These are phyloP conservation scores for Ambrosia artemisiifolia DNA, from an alignment of 129 eudicot genomes.

Conservation along the genomic window DNA sequence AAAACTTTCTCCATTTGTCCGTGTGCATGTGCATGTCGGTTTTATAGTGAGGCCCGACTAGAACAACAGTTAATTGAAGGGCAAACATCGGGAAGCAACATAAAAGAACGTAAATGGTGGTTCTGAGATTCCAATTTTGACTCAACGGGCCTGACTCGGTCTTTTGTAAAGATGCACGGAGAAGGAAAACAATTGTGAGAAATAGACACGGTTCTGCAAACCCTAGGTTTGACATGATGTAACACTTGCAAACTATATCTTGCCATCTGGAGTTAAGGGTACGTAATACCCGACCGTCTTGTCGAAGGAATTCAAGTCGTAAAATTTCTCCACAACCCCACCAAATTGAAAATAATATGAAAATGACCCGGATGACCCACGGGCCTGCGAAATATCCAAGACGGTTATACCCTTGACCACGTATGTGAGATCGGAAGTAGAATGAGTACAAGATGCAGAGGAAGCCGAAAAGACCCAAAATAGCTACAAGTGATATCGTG, in stretches of 20 bases:
- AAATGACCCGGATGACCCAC: slow-evolving; percentile 72
- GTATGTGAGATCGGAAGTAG: slow-evolving; percentile 74
- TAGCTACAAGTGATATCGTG: slow-evolving; percentile 72
- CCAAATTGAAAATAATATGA: slow-evolving; percentile 61
- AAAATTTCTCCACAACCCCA: slow-evolving; percentile 82
- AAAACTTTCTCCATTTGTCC: slow-evolving; percentile 39
- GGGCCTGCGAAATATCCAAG: slow-evolving; percentile 84
- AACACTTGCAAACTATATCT: slow-evolving; percentile 82
- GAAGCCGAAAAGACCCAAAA: slow-evolving; percentile 56
- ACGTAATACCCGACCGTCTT: slow-evolving; percentile 51
- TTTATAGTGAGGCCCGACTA: slow-evolving; percentile 52
- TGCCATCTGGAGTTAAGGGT: slow-evolving; percentile 67
- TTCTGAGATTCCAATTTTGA: slow-evolving; percentile 70
- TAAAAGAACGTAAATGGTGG: slow-evolving; percentile 59
- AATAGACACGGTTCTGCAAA: slow-evolving; percentile 90
- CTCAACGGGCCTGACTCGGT: slow-evolving; percentile 60
- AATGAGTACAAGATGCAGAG: slow-evolving; percentile 71
- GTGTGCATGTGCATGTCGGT: slow-evolving; percentile 12
- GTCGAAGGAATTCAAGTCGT: slow-evolving; percentile 64
- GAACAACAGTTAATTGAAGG: slow-evolving; percentile 57
- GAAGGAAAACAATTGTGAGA: slow-evolving; percentile 70
- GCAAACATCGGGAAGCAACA: slow-evolving; percentile 61
- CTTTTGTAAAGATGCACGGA: slow-evolving; percentile 79
- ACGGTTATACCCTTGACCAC: slow-evolving; percentile 41
- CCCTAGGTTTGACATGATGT: slow-evolving; percentile 90